Evolutionary conservation across 2,329 filamentous ascomycete species (phyloP).

Genomic region (Exophiala dermatitidis): DNA sequence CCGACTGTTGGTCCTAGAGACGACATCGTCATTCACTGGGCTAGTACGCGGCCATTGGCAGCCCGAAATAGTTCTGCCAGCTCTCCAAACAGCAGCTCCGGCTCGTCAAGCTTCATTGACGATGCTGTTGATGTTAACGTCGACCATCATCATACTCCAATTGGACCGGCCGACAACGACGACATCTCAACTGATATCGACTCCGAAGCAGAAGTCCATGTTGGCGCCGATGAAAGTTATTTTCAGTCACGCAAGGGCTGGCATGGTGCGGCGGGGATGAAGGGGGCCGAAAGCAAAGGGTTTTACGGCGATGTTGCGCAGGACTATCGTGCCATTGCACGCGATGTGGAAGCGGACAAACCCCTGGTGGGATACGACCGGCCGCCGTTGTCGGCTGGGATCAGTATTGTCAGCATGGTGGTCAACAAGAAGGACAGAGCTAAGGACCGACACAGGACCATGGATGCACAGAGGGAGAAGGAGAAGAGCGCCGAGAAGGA

Average conservation of each 20-base stretch:
- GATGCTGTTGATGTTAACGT: no score
- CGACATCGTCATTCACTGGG: neutral
- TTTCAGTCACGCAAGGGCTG: conserved; percentile 21
- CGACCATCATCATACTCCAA: neutral
- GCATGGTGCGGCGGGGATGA: conserved; percentile 14
- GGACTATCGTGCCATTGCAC: conserved; percentile 17
- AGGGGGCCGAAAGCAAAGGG: conserved; percentile 6
- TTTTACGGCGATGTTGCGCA: conserved; percentile 17
- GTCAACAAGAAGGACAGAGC: conserved; percentile 14
- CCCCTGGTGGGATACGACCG: neutral
- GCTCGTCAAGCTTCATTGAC: no score
- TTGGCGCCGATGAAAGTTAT: conserved; percentile 16
- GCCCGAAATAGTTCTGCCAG: no score
- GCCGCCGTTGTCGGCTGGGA: neutral
- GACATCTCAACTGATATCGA: conserved; percentile 17
- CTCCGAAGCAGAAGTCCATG: neutral
- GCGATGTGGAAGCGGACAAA: conserved; percentile 14
- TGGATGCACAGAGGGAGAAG: neutral
- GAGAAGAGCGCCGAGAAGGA: conserved; percentile 12
- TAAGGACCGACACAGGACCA: neutral
- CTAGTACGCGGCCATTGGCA: no score
- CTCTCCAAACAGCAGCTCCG: no score
- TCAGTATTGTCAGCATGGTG: conserved; percentile 10
- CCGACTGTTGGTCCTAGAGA: conserved; percentile 7
- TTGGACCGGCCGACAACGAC: conserved; percentile 4